A percentile compares a stretch with the other conserved stretches of the same genome.
Conservation (phyloP, 2,329 filamentous ascomycete species). For the Cercospora berteroae region DNA sequence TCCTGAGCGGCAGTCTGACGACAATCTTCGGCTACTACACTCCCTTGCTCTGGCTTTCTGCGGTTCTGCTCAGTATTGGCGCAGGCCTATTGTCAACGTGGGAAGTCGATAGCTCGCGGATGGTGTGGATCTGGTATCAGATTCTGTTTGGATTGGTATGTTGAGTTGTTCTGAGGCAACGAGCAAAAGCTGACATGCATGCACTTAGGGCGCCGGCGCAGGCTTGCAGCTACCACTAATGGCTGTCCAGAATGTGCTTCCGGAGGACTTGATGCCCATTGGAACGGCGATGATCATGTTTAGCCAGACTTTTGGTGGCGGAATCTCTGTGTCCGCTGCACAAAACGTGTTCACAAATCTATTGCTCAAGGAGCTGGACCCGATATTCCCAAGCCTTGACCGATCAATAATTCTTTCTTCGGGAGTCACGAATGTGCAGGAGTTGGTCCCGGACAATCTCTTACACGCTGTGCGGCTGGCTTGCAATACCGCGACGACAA, state of each 20-base stretch:
- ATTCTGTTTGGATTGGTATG: conserved; percentile 46
- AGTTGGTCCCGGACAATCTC: conserved; percentile 50
- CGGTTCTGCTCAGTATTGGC: conserved; percentile 12
- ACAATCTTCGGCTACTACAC: conserved; percentile 28
- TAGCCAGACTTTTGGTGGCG: conserved; percentile 44
- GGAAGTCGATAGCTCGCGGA: conserved; percentile 37
- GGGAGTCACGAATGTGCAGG: conserved; percentile 59
- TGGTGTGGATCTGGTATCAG: conserved; percentile 41
- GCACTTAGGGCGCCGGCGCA: conserved; percentile 42
- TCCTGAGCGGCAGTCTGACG: conserved; percentile 2
- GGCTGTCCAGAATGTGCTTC: conserved; percentile 37
- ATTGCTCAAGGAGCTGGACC: conserved; percentile 6
- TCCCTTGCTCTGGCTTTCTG: conserved; percentile 37
- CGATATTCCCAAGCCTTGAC: conserved; percentile 6
- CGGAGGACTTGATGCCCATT: conserved; percentile 36
- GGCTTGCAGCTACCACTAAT: conserved; percentile 44
- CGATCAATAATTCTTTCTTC: conserved; percentile 36
- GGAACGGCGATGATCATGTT: conserved; percentile 44
- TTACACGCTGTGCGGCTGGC: conserved; percentile 55
- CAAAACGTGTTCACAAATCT: conserved; percentile 43
- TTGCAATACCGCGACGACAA: conserved; percentile 61
- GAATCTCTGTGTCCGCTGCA: conserved; percentile 43
- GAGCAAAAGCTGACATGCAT: conserved; percentile 35
- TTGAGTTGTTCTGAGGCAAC: conserved; percentile 43
- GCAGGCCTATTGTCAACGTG: conserved; percentile 46